These are phyloP conservation scores for Pseudogymnoascus sp. DNA, from an alignment of 2,329 filamentous ascomycete genomes.

Conservation along the genomic window DNA sequence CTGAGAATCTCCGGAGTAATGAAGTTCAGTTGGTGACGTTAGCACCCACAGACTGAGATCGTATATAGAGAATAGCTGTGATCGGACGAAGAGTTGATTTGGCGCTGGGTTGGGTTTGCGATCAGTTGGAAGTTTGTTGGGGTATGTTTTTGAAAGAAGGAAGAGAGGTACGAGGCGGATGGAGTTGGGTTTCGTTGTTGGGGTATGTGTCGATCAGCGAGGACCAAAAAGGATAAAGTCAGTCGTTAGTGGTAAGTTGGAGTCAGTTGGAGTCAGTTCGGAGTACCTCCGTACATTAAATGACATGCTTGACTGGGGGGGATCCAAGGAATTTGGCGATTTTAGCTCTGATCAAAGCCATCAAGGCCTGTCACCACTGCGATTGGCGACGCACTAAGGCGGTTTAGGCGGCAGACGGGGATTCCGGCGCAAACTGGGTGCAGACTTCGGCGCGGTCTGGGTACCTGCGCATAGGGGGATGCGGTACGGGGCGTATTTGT, in stretches of 20 bases:
- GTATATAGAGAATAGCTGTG: background rate
- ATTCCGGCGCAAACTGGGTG: background rate
- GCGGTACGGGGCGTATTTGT: background rate
- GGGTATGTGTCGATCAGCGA: conserved; percentile 2
- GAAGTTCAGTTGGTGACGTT: background rate
- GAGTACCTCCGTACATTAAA: background rate
- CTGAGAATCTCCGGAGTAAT: background rate
- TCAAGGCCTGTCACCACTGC: background rate
- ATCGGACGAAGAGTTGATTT: background rate
- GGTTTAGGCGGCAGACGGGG: background rate
- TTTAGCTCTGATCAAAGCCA: background rate
- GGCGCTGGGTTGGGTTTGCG: background rate
- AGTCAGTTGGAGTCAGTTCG: background rate
- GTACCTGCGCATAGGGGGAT: background rate
- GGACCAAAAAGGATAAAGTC: conserved; percentile 7
- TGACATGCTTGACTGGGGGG: background rate
- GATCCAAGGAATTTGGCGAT: conserved; percentile 5
- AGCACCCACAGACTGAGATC: background rate
- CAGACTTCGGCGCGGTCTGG: background rate
- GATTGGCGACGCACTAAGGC: background rate
- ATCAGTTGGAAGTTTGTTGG: background rate
- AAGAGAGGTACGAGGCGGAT: background rate
- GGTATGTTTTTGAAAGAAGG: background rate
- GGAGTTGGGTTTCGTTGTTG: background rate
- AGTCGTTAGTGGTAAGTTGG: conserved; percentile 3